Percentiles rank a stretch among this genome's conserved stretches.
Conservation (phyloP, 2,329 filamentous ascomycete species). For the Pleoardoris graminearum region DNA sequence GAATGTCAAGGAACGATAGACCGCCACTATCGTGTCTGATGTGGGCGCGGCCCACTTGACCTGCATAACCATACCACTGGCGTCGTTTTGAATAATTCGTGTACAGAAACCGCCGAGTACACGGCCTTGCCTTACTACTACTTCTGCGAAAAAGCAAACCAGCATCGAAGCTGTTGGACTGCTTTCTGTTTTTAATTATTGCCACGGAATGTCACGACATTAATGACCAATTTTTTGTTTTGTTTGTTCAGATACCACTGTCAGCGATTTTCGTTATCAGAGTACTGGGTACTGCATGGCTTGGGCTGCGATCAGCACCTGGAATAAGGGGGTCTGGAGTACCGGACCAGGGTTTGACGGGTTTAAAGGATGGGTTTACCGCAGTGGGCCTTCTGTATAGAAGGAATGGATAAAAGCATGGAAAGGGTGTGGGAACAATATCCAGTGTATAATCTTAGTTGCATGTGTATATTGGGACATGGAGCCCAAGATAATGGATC, state of each 20-base stretch:
- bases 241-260: slow-evolving; percentile 44
- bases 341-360: background rate
- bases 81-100: slow-evolving; percentile 5
- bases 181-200: slow-evolving; percentile 20
- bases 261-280: slow-evolving; percentile 63
- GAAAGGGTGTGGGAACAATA: slow-evolving; percentile 1
- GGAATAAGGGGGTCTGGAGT: slow-evolving; percentile 3
- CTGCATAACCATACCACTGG: background rate
- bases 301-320: slow-evolving; percentile 62
- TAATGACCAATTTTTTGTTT: slow-evolving; percentile 31
- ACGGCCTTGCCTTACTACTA: background rate
- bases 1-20: slow-evolving; percentile 37
- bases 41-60: slow-evolving; percentile 18
- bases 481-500: slow-evolving; percentile 7
- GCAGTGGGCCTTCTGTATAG: background rate
- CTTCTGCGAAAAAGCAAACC: background rate
- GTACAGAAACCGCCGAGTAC: background rate
- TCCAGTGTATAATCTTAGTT: slow-evolving; percentile 9
- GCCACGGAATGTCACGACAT: slow-evolving; percentile 37
- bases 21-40: slow-evolving; percentile 20
- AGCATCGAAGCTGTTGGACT: slow-evolving; percentile 18
- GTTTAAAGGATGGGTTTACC: background rate
- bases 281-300: slow-evolving; percentile 54
- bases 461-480: slow-evolving; percentile 8
- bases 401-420: slow-evolving; percentile 8